Percentiles rank a stretch among this genome's conserved stretches.
Conservation (phyloP, 2,329 filamentous ascomycete genomes). For the Colletotrichum sansevieriae region DNA sequence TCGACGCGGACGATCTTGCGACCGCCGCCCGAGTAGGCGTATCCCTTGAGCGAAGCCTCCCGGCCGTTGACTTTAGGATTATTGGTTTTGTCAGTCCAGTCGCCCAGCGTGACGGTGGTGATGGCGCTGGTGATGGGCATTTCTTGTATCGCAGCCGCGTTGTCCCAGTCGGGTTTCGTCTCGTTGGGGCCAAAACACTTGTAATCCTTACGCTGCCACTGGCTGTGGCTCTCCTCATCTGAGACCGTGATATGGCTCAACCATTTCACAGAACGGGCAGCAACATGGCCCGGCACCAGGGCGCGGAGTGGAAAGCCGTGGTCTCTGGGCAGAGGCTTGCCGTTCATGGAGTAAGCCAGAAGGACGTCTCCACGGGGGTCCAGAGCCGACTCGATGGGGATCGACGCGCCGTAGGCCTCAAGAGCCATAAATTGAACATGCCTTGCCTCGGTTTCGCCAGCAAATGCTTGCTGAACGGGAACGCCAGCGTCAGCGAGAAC, state of each 20-base stretch:
- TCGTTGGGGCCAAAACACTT: slow-evolving; percentile 77
- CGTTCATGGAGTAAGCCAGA: slow-evolving; percentile 77
- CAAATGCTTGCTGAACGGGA: slow-evolving; percentile 53
- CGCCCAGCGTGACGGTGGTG: slow-evolving; percentile 62
- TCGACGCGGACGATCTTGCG: slow-evolving; percentile 76
- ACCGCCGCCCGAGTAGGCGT: slow-evolving; percentile 77
- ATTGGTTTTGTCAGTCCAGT: slow-evolving; percentile 46
- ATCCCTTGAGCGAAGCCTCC: slow-evolving; percentile 65
- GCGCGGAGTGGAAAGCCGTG: slow-evolving; percentile 75
- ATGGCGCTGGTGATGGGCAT: slow-evolving; percentile 78
- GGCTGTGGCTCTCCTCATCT: slow-evolving; percentile 74
- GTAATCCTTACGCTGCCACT: slow-evolving; percentile 77
- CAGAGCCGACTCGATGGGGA: slow-evolving; percentile 69
- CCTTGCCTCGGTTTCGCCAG: slow-evolving; percentile 54
- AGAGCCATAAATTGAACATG: slow-evolving; percentile 71
- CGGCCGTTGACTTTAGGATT: slow-evolving; percentile 5
- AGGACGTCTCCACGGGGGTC: slow-evolving; percentile 74
- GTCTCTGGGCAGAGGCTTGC: slow-evolving; percentile 70
- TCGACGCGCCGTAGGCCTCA: slow-evolving; percentile 73
- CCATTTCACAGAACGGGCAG: slow-evolving; percentile 78
- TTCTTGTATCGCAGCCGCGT: slow-evolving; percentile 74
- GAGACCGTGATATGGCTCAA: slow-evolving; percentile 73
- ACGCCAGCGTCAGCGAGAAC: slow-evolving; percentile 69
- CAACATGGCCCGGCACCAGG: slow-evolving; percentile 75
- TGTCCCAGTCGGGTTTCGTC: slow-evolving; percentile 71